These are phyloP conservation scores for Aureococcus anophagefferens DNA, from an alignment of 108 stramenopile genomes.

Conservation along the genomic window DNA sequence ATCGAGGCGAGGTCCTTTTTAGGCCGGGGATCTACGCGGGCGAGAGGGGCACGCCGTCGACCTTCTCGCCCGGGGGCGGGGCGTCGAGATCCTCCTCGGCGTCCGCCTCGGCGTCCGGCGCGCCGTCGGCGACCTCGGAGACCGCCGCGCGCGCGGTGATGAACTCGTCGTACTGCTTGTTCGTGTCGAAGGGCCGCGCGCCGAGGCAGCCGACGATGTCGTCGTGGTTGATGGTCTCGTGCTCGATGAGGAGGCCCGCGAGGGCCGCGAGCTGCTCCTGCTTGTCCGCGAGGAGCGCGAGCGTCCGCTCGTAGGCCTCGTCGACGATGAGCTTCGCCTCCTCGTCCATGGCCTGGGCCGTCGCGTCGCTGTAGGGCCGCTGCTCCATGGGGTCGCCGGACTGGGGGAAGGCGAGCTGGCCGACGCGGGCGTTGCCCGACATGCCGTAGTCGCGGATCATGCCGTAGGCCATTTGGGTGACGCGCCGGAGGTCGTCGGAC, in stretches of 20 bases:
- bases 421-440: constrained; percentile 63
- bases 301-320: constrained; percentile 68
- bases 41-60: too few relatives aligned
- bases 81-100: too few relatives aligned
- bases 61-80: too few relatives aligned
- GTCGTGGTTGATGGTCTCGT: constrained; percentile 93
- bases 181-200: constrained; percentile 68
- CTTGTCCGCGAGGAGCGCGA: constrained; percentile 60
- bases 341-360: constrained; percentile 90
- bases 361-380: constrained; percentile 82
- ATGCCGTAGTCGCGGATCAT: constrained; percentile 89
- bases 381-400: constrained; percentile 49
- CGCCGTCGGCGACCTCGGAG: too few relatives aligned
- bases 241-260: constrained; percentile 75
- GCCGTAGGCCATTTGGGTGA: constrained; percentile 83
- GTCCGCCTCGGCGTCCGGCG: too few relatives aligned
- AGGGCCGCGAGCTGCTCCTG: constrained; percentile 66
- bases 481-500: constrained; percentile 78
- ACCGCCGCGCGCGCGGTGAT: constrained; percentile 34
- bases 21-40: too few relatives aligned
- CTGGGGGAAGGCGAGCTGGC: constrained; percentile 82
- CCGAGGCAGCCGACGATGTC: constrained; percentile 82
- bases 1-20: too few relatives aligned
- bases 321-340: constrained; percentile 83
- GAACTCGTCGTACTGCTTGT: constrained; percentile 74